Base-by-base conservation (phyloP, 1,284 basidiomycete species). In the Marasmius oreades region DNA sequence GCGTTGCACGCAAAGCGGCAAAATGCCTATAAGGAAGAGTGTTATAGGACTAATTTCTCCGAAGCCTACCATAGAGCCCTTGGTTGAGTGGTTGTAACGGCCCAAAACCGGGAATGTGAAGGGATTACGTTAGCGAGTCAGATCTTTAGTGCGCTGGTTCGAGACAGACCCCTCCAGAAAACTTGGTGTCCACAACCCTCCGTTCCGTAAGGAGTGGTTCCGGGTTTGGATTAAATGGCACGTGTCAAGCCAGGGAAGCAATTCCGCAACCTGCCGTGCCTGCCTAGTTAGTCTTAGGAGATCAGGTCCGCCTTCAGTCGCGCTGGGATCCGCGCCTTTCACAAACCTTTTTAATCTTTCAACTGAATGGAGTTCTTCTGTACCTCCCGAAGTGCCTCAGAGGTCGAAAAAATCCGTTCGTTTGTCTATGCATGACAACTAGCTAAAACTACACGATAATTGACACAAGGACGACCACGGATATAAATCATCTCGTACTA, bases 231-330 rank as follows among this genome's bases (percentile, higher is more conserved):
- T 85, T 90, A 90, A 90, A 86, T 68, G 73, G 84, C 72, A 79
- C 84, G 81, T 82, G 85, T 84, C 80, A 76, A 84, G 81, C 84
- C 84, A 91, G 88, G 88, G 85, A 90, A 91, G 89, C 77, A 85
- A 91, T 91, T 90, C 84, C 82, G 88, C 88, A 91, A 84, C 81
- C 83, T 79, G 80, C 84, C 80, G 85, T 80, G 74, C 78, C 78
- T 70, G 82, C 89, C 88, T 84, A 90, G 86, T 90, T 90, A 88
- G 87, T 91, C 89, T 84, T 85, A 77, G 86, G 88, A 90, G 88
- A 90, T 71, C 81, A 88, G 89, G 87, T 70, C 26, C 31, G 81
- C 84, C 84, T 79, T 87, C 88, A 85, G 89, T 74, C 89, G 88
- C 84, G 86, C 82, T 74, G 76, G 78, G 80, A 76, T 72, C 79